Conservation (phyloP, 2,329 filamentous ascomycete species). For the Colletotrichum gloeosporioides region DNA sequence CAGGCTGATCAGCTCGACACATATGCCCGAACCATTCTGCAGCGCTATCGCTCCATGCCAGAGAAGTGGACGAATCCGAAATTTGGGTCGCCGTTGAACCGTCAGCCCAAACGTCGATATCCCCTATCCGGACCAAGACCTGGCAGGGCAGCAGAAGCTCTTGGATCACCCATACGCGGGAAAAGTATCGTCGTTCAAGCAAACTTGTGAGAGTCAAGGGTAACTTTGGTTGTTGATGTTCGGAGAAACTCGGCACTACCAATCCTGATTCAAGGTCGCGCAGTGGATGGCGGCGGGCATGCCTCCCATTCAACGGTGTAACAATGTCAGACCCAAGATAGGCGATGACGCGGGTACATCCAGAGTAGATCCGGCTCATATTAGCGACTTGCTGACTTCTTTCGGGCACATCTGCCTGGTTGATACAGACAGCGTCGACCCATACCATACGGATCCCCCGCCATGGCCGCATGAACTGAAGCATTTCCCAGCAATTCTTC, state of each 20-base stretch:
- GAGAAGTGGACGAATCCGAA: not conserved
- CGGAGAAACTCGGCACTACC: not conserved
- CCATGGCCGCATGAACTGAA: conserved; percentile 19
- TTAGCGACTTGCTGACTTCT: conserved; percentile 25
- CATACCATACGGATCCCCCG: conserved; percentile 22
- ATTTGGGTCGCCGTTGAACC: not conserved
- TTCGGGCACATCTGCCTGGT: conserved; percentile 24
- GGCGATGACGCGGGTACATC: conserved; percentile 23
- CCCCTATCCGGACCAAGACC: not conserved
- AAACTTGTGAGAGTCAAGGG: not conserved
- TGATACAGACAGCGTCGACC: conserved; percentile 31
- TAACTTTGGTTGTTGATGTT: not conserved
- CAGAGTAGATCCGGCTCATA: conserved; percentile 28
- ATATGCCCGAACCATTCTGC: not conserved
- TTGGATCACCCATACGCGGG: not conserved
- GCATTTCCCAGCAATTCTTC: conserved; percentile 31
- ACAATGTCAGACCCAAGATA: conserved; percentile 21
- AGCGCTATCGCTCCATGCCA: not conserved
- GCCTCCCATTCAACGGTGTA: not conserved
- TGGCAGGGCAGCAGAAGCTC: not conserved
- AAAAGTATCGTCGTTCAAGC: conserved; percentile 13
- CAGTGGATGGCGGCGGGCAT: not conserved
- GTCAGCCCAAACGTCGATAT: not conserved
- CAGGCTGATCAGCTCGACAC: not conserved
- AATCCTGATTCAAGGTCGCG: not conserved